Base-by-base conservation (phyloP, 225 moss, liverwort and hornwort species). In the Sphagnum tenellum region DNA sequence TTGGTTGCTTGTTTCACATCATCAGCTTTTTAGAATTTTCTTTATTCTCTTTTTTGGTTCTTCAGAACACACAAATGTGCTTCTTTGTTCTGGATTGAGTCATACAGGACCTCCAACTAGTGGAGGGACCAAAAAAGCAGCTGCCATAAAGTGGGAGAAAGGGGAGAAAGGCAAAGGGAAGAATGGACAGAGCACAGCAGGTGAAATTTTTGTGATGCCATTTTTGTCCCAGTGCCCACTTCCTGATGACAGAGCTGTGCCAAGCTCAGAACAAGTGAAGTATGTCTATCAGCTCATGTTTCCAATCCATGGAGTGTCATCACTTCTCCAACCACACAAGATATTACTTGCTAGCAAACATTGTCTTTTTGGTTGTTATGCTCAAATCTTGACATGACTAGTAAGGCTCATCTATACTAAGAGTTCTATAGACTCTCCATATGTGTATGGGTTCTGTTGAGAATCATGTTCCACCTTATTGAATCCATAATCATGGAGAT, bases 181-280 rank as follows among this genome's bases (percentile, higher is more conserved):
- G 65, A 84, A 84, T 66, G 69, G 79, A 5, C 68, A 64, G 44
- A 80, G 69, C 53, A 78, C 80, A 76, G 89, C 84, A 53, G 91
- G 89, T 13, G 89, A 82, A 12, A 69, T 74, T 48, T 75, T 91
- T n/a, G 89, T 91, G 66, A 55, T 86, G 56, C 91, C 89, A 5
- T 91, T 84, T 56, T 74, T 91, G 4, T 86, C 86, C 55, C 91
- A 88, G 44, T 91, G 82, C 54, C 78, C 80, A 3, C 75, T 89
- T 47, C 91, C 91, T 64, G 66, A 75, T 45, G 75, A 83, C 56
- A 83, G 80, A 68, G 75, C 78, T 45, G 72, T 84, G 12, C 64
- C 78, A 8, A 69, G 60, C 68, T 89, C 82, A 61, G 80, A 82
- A 44, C 74, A 82, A 67, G 82, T 73, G 8, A 82, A 84, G 91